Evolutionary conservation across 345 rosid species (phyloP).

Genomic region (Linum tenue): DNA sequence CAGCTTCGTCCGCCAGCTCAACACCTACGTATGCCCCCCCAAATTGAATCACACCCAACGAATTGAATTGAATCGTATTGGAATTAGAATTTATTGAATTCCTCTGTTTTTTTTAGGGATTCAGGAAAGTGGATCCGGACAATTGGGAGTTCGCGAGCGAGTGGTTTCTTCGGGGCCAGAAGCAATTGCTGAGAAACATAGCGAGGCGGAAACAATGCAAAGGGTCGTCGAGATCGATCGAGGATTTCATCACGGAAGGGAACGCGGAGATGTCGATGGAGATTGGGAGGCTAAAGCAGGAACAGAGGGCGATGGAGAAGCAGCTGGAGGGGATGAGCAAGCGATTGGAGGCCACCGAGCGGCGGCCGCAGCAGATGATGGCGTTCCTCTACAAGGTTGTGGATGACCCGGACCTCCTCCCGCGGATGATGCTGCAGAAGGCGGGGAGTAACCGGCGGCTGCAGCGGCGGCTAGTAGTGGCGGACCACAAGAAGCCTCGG

Average conservation of each 20-base stretch:
- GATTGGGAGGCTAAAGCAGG: slow-evolving; percentile 65
- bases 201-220: slow-evolving; percentile 11
- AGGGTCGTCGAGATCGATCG: not conserved
- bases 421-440: slow-evolving; percentile 41
- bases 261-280: slow-evolving; percentile 58
- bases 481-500: slow-evolving; percentile 35
- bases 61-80: not conserved
- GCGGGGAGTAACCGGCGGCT: not conserved
- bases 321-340: slow-evolving; percentile 61
- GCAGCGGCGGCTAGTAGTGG: slow-evolving; percentile 5
- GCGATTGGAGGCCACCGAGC: slow-evolving; percentile 69
- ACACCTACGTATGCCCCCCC: slow-evolving; percentile 19
- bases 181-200: slow-evolving; percentile 18
- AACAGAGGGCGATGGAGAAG: slow-evolving; percentile 48
- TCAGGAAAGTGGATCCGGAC: slow-evolving; percentile 26
- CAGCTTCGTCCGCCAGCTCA: slow-evolving; percentile 25
- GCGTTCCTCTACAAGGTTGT: slow-evolving; percentile 63
- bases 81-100: not conserved
- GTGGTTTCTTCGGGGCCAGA: slow-evolving; percentile 23
- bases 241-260: slow-evolving; percentile 19
- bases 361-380: slow-evolving; percentile 92
- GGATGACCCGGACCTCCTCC: slow-evolving; percentile 72
- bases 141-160: slow-evolving; percentile 28
- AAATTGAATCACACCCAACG: not conserved
- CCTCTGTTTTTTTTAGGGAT: slow-evolving; percentile 10